Percentiles rank a stretch among this genome's conserved stretches.
Conservation (phyloP, 2,329 filamentous ascomycete genomes). For the Fusarium sp. region DNA sequence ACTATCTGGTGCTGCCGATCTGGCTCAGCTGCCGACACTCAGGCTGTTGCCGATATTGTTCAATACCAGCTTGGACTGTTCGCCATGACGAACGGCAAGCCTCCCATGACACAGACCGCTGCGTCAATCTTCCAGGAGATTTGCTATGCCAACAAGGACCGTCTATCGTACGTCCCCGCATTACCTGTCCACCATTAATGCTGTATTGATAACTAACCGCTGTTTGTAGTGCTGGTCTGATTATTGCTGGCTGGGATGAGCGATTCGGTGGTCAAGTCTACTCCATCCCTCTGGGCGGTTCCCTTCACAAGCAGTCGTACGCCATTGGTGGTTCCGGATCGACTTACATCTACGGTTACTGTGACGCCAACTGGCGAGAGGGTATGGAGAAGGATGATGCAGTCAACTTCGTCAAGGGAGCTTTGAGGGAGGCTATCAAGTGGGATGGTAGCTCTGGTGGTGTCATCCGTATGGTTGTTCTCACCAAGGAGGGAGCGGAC, state of each 20-base stretch:
- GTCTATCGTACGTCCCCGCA: slow-evolving; percentile 75
- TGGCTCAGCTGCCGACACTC: slow-evolving; percentile 95
- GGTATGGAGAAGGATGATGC: slow-evolving; percentile 93
- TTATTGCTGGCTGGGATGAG: slow-evolving; percentile 98
- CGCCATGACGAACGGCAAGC: slow-evolving; percentile 87
- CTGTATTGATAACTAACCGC: slow-evolving; percentile 27
- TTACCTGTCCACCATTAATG: background rate
- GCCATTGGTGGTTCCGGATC: slow-evolving; percentile 96
- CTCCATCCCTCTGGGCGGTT: slow-evolving; percentile 95
- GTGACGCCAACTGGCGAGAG: slow-evolving; percentile 95
- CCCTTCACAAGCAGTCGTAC: slow-evolving; percentile 96
- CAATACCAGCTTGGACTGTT: slow-evolving; percentile 96
- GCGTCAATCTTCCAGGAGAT: slow-evolving; percentile 97
- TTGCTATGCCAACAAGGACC: slow-evolving; percentile 98
- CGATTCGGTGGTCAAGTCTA: slow-evolving; percentile 97
- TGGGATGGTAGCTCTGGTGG: slow-evolving; percentile 99
- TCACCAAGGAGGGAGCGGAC: slow-evolving; percentile 89
- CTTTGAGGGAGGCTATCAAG: slow-evolving; percentile 94
- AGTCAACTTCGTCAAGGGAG: slow-evolving; percentile 90
- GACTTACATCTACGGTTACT: slow-evolving; percentile 99
- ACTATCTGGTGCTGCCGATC: slow-evolving; percentile 99
- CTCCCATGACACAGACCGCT: slow-evolving; percentile 93
- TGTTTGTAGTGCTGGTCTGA: slow-evolving; percentile 82
- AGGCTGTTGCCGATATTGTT: slow-evolving; percentile 97
- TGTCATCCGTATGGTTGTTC: slow-evolving; percentile 96